Base-by-base conservation (phyloP, 2,329 filamentous ascomycete genomes). In the Arthrinium phaeospermum region DNA sequence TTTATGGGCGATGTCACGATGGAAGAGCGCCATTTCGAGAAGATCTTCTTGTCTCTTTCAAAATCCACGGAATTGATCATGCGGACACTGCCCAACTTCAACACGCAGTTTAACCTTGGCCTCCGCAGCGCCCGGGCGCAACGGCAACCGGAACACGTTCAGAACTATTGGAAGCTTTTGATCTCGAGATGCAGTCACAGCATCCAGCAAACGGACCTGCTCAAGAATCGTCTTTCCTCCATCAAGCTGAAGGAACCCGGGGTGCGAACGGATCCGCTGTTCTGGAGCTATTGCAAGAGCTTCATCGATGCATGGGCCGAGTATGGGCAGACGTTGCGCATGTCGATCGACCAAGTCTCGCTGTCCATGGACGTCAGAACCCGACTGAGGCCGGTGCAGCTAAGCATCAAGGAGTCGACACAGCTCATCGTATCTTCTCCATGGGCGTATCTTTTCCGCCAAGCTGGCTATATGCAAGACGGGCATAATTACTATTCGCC, bases 221-320 rank as follows among this genome's bases (percentile, higher is more conserved):
- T 98, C 41, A 92, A 93, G 78, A 86, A 86, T 51, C 89, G 92
- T n/a, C 84, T 98, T 14, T 94, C 91, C 4, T 87, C 89, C 67
- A 94, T 98, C 85, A 95, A 95, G 80, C 86, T 97, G 14, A 96
- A 96, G 80, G 95, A 98, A 77, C 93, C 94, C 10, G 91, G 91
- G 14, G 89, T 94, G 69, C 88, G 94, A 71, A 91, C 87, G 1
- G 90, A 92, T 77, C 80, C 85, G 3, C 82, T 84, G 22, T 92
- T 91, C 80, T 92, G 91, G 89, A 85, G 90, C 75, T 85, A 95
- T 70, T 96, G 93, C 84, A 94, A 92, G 82, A 88, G 87, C 76
- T 94, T 94, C 75, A 88, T 94, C 75, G 88, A 88, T 76, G 87
- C 92, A 10, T 95, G 92, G 90, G 87, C 88, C 70, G 89, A 92